These are phyloP conservation scores for Tetrapisispora namnaoensis DNA, from an alignment of 805 yeast genomes.

Conservation along the genomic window DNA sequence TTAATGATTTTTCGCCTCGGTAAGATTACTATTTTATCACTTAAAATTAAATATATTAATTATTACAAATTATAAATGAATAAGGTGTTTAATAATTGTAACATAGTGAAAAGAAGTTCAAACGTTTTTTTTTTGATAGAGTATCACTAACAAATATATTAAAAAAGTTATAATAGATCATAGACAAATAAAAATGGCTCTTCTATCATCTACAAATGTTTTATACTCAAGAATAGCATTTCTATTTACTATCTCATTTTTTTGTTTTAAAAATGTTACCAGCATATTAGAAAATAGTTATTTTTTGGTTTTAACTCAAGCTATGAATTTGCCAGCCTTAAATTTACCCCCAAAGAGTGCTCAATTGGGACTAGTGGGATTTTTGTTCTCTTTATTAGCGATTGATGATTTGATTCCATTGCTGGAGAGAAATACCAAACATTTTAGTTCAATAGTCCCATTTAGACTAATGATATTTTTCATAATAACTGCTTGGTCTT, in stretches of 20 bases:
- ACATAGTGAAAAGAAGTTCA: background rate
- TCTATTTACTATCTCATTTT: constrained; percentile 36
- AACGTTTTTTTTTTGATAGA: too few relatives aligned
- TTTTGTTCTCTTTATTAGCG: constrained; percentile 37
- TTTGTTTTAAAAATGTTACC: constrained; percentile 40
- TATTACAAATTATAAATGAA: too few relatives aligned
- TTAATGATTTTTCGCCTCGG: background rate
- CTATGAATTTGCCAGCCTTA: constrained; percentile 42
- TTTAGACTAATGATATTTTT: constrained; percentile 44
- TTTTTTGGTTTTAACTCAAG: constrained; percentile 44
- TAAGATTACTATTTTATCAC: background rate
- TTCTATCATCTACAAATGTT: constrained; percentile 41
- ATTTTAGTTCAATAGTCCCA: constrained; percentile 55
- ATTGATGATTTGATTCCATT: constrained; percentile 52
- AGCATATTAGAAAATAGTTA: constrained; percentile 37
- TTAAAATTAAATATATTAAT: background rate
- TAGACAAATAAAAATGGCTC: too few relatives aligned
- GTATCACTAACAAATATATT: too few relatives aligned
- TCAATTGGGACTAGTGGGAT: constrained; percentile 40
- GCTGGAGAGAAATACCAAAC: constrained; percentile 33
- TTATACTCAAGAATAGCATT: constrained; percentile 39
- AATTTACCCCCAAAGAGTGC: constrained; percentile 31
- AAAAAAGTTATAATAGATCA: too few relatives aligned
- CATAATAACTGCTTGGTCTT: constrained; percentile 39
- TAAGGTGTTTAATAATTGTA: background rate